phyloP scores from a whole-genome alignment of 2,329 filamentous ascomycete genomes.

The Colletotrichum orchidophilum region DNA sequence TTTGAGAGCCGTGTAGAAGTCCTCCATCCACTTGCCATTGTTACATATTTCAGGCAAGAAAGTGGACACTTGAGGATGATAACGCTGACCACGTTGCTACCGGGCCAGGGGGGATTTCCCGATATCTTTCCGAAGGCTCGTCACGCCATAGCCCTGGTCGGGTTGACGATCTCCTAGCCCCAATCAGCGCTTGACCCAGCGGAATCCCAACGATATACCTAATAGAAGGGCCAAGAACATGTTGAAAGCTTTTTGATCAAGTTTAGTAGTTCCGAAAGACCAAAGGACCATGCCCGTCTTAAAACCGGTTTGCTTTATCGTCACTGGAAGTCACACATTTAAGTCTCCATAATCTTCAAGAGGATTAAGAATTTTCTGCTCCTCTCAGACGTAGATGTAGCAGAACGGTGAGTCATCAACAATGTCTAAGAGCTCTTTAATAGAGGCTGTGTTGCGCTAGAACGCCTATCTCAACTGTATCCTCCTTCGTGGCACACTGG shows the following conservation, averaged over 20 bases:
- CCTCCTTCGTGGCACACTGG: conserved; percentile 37
- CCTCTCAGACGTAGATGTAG: conserved; percentile 41
- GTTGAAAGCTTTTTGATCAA: no score
- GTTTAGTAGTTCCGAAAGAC: no score
- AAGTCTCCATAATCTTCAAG: no score
- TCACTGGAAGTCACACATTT: no score
- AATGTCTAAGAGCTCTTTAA: conserved; percentile 45
- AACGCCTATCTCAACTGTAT: conserved; percentile 40
- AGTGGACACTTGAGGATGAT: conserved; percentile 11
- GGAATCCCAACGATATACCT: no score
- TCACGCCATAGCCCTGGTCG: conserved; percentile 22
- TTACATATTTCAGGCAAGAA: not conserved
- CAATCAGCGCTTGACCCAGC: no score
- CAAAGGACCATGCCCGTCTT: no score
- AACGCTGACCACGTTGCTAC: not conserved
- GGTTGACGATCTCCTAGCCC: not conserved
- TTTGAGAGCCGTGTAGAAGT: not conserved
- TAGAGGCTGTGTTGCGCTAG: conserved; percentile 39
- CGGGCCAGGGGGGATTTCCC: not conserved
- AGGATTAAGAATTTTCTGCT: not conserved
- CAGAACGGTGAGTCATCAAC: conserved; percentile 45
- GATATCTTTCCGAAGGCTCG: conserved; percentile 11
- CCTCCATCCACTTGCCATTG: not conserved
- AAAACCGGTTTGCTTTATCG: no score
- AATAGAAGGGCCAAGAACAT: no score